Evolutionary conservation across 1,284 basidiomycete genomes (phyloP).

Genomic region (Cryptococcus sp.): DNA sequence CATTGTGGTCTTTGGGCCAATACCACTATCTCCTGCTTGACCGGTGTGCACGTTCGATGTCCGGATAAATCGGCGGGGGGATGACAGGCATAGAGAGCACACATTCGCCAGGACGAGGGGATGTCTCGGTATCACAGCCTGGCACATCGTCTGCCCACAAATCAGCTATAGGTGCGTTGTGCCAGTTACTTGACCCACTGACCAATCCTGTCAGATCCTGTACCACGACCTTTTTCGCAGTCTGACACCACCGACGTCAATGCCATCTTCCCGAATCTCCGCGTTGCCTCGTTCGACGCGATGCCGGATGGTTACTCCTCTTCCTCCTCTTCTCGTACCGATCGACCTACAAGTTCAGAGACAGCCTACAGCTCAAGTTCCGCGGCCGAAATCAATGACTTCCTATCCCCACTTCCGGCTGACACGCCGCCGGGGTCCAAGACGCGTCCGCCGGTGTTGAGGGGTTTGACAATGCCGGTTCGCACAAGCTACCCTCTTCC

Average conservation of each 20-base stretch:
- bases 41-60: too few species aligned
- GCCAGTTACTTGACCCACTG: too few species aligned
- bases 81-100: neutral
- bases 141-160: too few species aligned
- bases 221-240: too few species aligned
- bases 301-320: neutral
- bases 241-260: too few species aligned
- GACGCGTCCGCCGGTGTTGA: neutral
- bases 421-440: neutral
- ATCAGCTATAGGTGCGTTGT: too few species aligned
- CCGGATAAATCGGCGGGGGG: neutral
- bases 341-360: slow-evolving; percentile 1
- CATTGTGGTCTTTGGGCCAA: too few species aligned
- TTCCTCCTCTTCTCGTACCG: neutral
- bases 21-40: too few species aligned
- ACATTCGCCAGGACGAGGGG: neutral
- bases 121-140: too few species aligned
- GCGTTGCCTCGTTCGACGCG: too few species aligned
- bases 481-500: neutral
- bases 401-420: slow-evolving; percentile 9
- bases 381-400: slow-evolving; percentile 14
- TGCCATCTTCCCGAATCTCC: too few species aligned
- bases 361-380: slow-evolving; percentile 5
- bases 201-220: too few species aligned
- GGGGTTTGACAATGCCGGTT: neutral